A percentile compares a stretch with the other conserved stretches of the same genome.
These are phyloP conservation scores for Polygonum aviculare DNA, from an alignment of 148 eudicot genomes.

Conservation along the genomic window DNA sequence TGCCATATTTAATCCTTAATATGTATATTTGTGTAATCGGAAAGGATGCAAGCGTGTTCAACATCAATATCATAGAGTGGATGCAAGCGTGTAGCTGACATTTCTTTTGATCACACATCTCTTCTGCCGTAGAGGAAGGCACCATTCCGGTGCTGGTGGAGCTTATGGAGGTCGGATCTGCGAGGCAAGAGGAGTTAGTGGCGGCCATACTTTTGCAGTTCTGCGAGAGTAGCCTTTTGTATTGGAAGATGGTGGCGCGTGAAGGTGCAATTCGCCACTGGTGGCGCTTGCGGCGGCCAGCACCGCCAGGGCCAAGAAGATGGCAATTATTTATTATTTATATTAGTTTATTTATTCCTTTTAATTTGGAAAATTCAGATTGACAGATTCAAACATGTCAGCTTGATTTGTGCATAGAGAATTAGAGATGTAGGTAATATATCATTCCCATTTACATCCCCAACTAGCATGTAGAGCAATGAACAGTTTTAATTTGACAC, in stretches of 20 bases:
- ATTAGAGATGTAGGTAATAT: background rate
- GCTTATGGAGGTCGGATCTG: conserved; percentile 61
- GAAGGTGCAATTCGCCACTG: conserved; percentile 82
- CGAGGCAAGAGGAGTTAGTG: conserved; percentile 70
- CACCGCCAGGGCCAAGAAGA: conserved; percentile 60
- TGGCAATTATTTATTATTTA: conserved; percentile 37
- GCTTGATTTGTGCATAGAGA: background rate
- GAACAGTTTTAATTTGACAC: too few species aligned
- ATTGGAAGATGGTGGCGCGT: conserved; percentile 77
- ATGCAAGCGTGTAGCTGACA: too few species aligned
- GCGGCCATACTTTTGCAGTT: conserved; percentile 53
- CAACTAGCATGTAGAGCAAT: too few species aligned
- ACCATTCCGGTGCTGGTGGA: conserved; percentile 82
- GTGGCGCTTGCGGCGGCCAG: conserved; percentile 71
- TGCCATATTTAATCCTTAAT: too few species aligned
- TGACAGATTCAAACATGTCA: background rate
- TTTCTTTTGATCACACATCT: too few species aligned
- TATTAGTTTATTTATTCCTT: too few species aligned
- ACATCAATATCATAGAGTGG: too few species aligned
- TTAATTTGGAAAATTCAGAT: background rate
- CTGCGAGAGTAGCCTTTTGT: conserved; percentile 49
- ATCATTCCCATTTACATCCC: too few species aligned
- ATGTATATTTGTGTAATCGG: too few species aligned
- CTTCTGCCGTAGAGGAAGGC: conserved; percentile 76
- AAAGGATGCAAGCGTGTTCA: too few species aligned